Conservation (phyloP, 2,329 filamentous ascomycete species). For the Lachnellula occidentalis region DNA sequence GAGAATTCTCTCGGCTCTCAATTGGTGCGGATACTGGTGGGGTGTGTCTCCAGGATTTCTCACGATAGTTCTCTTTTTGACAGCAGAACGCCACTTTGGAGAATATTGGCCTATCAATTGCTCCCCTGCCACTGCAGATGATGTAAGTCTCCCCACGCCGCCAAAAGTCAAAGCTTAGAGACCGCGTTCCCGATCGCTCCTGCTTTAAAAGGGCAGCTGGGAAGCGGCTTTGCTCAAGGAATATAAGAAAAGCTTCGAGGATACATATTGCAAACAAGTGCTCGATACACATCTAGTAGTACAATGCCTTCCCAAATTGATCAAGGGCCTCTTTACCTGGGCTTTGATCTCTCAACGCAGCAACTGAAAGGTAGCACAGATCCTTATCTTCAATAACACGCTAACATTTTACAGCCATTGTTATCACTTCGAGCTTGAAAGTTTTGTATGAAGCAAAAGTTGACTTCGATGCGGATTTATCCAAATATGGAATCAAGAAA, state of each 20-base stretch:
- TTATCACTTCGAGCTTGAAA: conserved; percentile 76
- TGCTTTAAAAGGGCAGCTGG: neutral
- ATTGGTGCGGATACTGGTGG: conserved; percentile 9
- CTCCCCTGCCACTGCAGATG: neutral
- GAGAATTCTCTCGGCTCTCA: neutral
- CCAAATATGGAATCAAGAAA: conserved; percentile 75
- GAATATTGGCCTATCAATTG: conserved; percentile 5
- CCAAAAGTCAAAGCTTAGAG: neutral
- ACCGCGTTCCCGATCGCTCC: neutral
- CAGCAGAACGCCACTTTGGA: conserved; percentile 1
- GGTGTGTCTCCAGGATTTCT: neutral
- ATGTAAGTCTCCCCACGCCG: conserved; percentile 4
- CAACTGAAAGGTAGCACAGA: conserved; percentile 72
- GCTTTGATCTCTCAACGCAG: conserved; percentile 94
- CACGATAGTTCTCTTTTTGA: neutral
- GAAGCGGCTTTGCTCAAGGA: neutral
- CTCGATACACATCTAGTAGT: neutral
- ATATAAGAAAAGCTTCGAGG: neutral
- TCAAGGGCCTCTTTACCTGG: conserved; percentile 68
- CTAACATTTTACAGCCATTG: conserved; percentile 54
- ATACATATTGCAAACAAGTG: neutral
- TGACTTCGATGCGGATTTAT: conserved; percentile 85
- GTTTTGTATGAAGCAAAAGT: conserved; percentile 83
- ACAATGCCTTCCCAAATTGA: conserved; percentile 32
- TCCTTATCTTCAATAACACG: conserved; percentile 1